These are phyloP conservation scores for Ajuga chamaepitys DNA, from an alignment of 257 asterid genomes.

Conservation along the genomic window DNA sequence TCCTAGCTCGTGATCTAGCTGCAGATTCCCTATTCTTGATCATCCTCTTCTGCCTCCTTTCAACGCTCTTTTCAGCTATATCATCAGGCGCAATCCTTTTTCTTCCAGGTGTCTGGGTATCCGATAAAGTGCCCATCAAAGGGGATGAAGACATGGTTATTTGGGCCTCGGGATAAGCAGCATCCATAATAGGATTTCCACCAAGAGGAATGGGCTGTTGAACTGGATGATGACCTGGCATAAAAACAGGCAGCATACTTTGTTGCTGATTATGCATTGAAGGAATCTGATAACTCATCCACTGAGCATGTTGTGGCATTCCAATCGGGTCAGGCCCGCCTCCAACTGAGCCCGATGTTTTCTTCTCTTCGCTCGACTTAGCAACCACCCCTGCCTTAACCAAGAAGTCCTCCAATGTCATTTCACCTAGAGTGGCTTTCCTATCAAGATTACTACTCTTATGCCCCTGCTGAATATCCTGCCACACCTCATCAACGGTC, in stretches of 20 bases:
- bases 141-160: constrained; percentile 51
- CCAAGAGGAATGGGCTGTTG: constrained; percentile 44
- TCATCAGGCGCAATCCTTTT: constrained; percentile 69
- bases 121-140: constrained; percentile 59
- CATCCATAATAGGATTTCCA: constrained; percentile 47
- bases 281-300: constrained; percentile 59
- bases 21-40: constrained; percentile 94
- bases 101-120: constrained; percentile 59
- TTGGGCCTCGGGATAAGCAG: constrained; percentile 45
- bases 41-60: constrained; percentile 96
- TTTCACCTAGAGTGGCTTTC: constrained; percentile 69
- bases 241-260: constrained; percentile 30
- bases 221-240: constrained; percentile 48
- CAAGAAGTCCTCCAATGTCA: constrained; percentile 88
- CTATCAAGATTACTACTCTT: constrained; percentile 42
- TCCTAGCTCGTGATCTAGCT: constrained; percentile 92
- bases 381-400: constrained; percentile 91
- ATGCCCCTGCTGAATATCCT: constrained; percentile 69
- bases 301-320: constrained; percentile 50
- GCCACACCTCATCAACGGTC: constrained; percentile 98
- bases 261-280: constrained; percentile 28
- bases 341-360: constrained; percentile 21
- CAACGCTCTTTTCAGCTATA: constrained; percentile 61
- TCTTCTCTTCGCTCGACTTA: constrained; percentile 34
- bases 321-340: constrained; percentile 31